These are phyloP conservation scores for Argentina anserina DNA, from an alignment of 306 rosid genomes.

Conservation along the genomic window DNA sequence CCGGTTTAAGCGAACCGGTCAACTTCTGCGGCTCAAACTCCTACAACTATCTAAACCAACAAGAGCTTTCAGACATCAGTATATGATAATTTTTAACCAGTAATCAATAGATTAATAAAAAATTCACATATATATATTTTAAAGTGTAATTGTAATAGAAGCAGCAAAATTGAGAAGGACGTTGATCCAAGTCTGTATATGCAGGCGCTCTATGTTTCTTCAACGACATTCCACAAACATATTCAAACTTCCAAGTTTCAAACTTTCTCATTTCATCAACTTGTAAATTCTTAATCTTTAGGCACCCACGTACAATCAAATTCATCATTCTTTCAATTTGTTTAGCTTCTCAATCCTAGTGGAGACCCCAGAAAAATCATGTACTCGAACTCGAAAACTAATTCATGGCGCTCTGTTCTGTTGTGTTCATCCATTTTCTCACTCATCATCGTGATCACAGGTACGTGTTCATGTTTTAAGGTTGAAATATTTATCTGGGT, in stretches of 20 bases:
- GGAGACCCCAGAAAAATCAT: slow-evolving; percentile 4
- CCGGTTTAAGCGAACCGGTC: slow-evolving; percentile 12
- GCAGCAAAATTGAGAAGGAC: slow-evolving; percentile 16
- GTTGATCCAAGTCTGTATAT: slow-evolving; percentile 6
- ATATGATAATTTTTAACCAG: background rate
- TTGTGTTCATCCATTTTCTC: background rate
- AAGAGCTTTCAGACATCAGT: background rate
- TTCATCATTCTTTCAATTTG: background rate
- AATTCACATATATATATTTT: background rate
- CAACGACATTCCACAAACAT: slow-evolving; percentile 17
- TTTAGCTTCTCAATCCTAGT: background rate
- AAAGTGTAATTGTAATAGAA: background rate
- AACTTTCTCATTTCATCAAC: background rate
- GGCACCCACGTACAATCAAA: background rate
- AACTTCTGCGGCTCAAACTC: slow-evolving; percentile 18
- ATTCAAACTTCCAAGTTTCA: background rate
- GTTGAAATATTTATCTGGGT: background rate
- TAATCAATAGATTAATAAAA: background rate
- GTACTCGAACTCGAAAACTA: background rate
- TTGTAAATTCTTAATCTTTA: slow-evolving; percentile 1
- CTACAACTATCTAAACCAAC: background rate
- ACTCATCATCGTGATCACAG: slow-evolving; percentile 9
- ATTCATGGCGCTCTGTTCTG: slow-evolving; percentile 1
- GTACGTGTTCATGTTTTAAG: slow-evolving; percentile 4
- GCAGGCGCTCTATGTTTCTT: slow-evolving; percentile 8